These are phyloP conservation scores for Euphorbia celastroides DNA, from an alignment of 441 rosid species.

Conservation along the genomic window DNA sequence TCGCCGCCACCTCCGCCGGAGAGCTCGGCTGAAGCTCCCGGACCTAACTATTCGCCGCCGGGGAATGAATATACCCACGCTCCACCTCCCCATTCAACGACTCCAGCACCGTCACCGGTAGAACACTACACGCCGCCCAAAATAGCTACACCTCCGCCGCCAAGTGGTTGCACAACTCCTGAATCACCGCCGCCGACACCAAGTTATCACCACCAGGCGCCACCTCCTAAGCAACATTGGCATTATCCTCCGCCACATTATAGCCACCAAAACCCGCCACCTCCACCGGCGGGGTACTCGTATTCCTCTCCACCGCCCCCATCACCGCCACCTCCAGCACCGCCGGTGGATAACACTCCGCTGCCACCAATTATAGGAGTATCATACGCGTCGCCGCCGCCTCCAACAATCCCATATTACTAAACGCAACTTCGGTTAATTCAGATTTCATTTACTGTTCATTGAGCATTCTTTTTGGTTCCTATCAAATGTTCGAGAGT, in stretches of 20 bases:
- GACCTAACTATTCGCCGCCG: slow-evolving; percentile 26
- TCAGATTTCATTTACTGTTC: neutral
- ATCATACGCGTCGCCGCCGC: slow-evolving; percentile 51
- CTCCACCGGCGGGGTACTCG: slow-evolving; percentile 21
- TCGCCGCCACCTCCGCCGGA: slow-evolving; percentile 23
- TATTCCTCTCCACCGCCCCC: slow-evolving; percentile 29
- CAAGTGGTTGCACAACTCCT: slow-evolving; percentile 4
- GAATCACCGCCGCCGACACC: slow-evolving; percentile 21
- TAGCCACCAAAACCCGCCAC: slow-evolving; percentile 23
- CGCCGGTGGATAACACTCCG: slow-evolving; percentile 9
- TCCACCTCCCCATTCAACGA: slow-evolving; percentile 25
- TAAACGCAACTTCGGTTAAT: slow-evolving; percentile 19
- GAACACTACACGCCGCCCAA: slow-evolving; percentile 18
- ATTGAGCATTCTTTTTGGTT: neutral
- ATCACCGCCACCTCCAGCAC: slow-evolving; percentile 27
- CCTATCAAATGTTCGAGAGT: too few relatives aligned
- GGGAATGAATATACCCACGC: slow-evolving; percentile 14
- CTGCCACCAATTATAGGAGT: slow-evolving; percentile 44
- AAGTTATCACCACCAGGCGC: slow-evolving; percentile 24
- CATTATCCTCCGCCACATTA: slow-evolving; percentile 15
- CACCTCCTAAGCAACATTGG: slow-evolving; percentile 27
- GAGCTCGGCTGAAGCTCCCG: slow-evolving; percentile 12
- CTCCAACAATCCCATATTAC: slow-evolving; percentile 64
- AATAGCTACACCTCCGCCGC: slow-evolving; percentile 9
- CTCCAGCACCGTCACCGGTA: slow-evolving; percentile 21